Percentiles rank a stretch among this genome's conserved stretches.
Conservation (phyloP, 2,329 filamentous ascomycete species). For the Pseudogymnoascus sp. region DNA sequence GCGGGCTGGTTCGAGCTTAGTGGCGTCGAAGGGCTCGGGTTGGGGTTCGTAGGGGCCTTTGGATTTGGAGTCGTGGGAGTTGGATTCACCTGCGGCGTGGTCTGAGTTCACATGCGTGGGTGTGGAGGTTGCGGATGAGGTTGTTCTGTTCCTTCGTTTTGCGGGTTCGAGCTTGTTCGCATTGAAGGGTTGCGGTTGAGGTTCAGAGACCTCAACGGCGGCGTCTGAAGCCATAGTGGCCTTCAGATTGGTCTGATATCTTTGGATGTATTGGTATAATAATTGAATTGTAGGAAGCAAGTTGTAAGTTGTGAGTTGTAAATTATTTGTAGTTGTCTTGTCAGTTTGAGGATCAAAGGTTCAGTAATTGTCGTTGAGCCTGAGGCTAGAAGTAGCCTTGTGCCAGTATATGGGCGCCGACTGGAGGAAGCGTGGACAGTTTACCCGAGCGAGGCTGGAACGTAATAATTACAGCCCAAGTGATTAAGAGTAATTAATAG, state of each 20-base stretch:
- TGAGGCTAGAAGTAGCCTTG: background rate
- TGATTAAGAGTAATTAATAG: background rate
- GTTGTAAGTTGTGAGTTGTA: background rate
- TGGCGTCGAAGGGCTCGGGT: constrained; percentile 36
- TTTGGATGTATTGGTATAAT: background rate
- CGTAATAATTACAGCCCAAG: background rate
- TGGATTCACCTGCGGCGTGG: background rate
- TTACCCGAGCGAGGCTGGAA: background rate
- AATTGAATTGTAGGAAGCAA: background rate
- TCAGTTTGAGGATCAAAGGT: background rate
- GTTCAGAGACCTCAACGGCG: constrained; percentile 22
- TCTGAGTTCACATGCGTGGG: constrained; percentile 18
- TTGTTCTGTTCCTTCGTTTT: constrained; percentile 25
- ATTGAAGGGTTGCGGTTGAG: constrained; percentile 35
- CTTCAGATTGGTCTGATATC: background rate
- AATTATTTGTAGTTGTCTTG: constrained; percentile 1
- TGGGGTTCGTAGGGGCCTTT: constrained; percentile 26
- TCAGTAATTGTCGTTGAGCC: background rate
- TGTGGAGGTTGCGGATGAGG: constrained; percentile 16
- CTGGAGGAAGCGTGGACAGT: background rate
- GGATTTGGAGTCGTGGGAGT: constrained; percentile 11
- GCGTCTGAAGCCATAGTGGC: constrained; percentile 30
- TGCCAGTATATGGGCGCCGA: background rate
- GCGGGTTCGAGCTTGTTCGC: constrained; percentile 35
- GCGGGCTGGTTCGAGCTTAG: constrained; percentile 31